Conservation (phyloP, 1,284 basidiomycete species). For the Ustilago bromivora region DNA sequence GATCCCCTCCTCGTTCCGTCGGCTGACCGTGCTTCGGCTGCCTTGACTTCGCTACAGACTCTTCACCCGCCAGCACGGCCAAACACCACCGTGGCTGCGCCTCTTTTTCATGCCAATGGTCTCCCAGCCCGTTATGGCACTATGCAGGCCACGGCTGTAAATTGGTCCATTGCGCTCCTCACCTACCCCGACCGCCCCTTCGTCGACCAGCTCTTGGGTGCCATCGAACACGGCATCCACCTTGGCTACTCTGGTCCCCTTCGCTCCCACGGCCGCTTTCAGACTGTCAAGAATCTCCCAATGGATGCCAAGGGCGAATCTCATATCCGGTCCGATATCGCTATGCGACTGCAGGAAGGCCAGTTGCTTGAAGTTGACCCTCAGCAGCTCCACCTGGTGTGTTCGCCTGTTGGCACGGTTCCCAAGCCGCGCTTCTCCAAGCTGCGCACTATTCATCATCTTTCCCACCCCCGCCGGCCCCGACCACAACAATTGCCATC, state of each 20-base stretch:
- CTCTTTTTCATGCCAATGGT: too few relatives aligned
- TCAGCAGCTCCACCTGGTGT: neutral
- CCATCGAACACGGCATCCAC: neutral
- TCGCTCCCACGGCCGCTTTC: neutral
- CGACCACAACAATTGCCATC: neutral
- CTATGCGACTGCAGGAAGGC: neutral
- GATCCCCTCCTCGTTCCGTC: too few relatives aligned
- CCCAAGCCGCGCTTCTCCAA: neutral
- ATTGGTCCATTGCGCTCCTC: neutral
- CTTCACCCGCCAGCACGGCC: too few relatives aligned
- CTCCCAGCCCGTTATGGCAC: too few relatives aligned
- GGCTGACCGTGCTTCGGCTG: too few relatives aligned
- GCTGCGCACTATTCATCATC: neutral
- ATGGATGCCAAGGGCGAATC: neutral
- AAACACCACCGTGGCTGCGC: too few relatives aligned
- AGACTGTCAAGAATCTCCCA: neutral
- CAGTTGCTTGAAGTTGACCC: neutral
- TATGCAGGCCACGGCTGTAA: too few relatives aligned
- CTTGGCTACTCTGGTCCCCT: neutral
- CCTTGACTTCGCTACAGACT: too few relatives aligned
- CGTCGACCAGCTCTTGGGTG: neutral
- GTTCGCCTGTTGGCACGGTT: neutral
- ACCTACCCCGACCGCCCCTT: neutral
- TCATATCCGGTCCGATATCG: neutral
- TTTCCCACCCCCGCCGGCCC: neutral